Conservation (phyloP, 805 yeast genomes). For the Candida tibetensis region DNA sequence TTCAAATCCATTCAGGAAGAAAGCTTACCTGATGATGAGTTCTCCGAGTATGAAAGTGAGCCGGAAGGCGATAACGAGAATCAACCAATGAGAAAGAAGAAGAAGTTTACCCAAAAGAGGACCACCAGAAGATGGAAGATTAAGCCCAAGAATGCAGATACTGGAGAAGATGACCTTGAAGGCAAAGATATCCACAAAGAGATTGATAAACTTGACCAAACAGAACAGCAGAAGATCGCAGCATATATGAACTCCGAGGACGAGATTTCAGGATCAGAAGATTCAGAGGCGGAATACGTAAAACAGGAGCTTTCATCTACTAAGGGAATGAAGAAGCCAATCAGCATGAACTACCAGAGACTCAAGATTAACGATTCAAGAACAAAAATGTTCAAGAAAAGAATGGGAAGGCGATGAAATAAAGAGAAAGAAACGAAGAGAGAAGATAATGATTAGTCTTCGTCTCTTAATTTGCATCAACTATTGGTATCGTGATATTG, state of each 20-base stretch:
- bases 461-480: neutral
- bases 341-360: slow-evolving; percentile 51
- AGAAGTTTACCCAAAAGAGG: slow-evolving; percentile 48
- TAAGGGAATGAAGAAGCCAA: slow-evolving; percentile 23
- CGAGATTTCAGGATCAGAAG: slow-evolving; percentile 12
- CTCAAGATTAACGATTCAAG: slow-evolving; percentile 50
- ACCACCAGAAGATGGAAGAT: slow-evolving; percentile 51
- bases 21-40: slow-evolving; percentile 13
- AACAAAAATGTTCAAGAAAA: slow-evolving; percentile 38
- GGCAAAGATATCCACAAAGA: slow-evolving; percentile 42
- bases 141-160: slow-evolving; percentile 32
- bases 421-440: neutral
- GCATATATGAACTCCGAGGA: slow-evolving; percentile 20
- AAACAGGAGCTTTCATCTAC: slow-evolving; percentile 19
- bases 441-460: neutral
- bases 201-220: slow-evolving; percentile 33
- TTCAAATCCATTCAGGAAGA: slow-evolving; percentile 32
- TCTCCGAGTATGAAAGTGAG: slow-evolving; percentile 7
- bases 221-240: slow-evolving; percentile 18
- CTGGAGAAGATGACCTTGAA: slow-evolving; percentile 28
- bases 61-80: slow-evolving; percentile 8
- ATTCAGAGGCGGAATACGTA: slow-evolving; percentile 17
- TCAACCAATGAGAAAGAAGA: slow-evolving; percentile 14
- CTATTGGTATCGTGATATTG: too few species aligned
- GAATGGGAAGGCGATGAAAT: slow-evolving; percentile 17